A percentile compares a stretch with the other conserved stretches of the same genome.
phyloP scores from a whole-genome alignment of 2,329 filamentous ascomycete genomes.

The Colletotrichum cuscutae region DNA sequence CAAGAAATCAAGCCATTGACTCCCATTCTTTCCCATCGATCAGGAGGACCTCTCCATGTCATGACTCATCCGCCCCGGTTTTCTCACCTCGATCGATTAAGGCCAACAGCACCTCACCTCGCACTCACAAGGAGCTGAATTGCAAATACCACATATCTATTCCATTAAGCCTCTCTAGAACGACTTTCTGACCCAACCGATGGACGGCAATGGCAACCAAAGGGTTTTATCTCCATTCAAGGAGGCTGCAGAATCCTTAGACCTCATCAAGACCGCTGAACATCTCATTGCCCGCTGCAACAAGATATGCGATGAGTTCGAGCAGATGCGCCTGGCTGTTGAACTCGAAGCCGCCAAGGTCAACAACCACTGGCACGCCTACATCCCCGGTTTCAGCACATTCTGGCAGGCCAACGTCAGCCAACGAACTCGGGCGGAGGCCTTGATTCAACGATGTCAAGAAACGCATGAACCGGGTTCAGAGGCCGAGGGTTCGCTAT shows the following conservation, averaged over 20 bases:
- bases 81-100: background rate
- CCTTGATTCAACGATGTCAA: constrained; percentile 10
- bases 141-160: background rate
- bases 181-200: background rate
- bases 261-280: background rate
- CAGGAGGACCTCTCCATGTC: background rate
- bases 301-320: constrained; percentile 13
- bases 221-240: background rate
- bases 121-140: background rate
- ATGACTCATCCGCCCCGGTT: constrained; percentile 5
- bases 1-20: background rate
- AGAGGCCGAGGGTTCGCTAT: constrained; percentile 5
- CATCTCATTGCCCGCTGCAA: constrained; percentile 6
- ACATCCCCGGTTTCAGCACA: constrained; percentile 28
- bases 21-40: background rate
- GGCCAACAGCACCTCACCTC: background rate
- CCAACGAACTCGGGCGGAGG: constrained; percentile 10
- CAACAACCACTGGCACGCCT: constrained; percentile 28
- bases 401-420: constrained; percentile 18
- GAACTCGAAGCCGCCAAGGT: background rate
- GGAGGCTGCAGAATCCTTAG: background rate
- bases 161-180: too few relatives aligned
- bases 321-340: constrained; percentile 8
- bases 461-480: background rate
- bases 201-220: background rate